These are phyloP conservation scores for Annulohypoxylon stygium DNA, from an alignment of 495 filamentous ascomycete species.

Conservation along the genomic window DNA sequence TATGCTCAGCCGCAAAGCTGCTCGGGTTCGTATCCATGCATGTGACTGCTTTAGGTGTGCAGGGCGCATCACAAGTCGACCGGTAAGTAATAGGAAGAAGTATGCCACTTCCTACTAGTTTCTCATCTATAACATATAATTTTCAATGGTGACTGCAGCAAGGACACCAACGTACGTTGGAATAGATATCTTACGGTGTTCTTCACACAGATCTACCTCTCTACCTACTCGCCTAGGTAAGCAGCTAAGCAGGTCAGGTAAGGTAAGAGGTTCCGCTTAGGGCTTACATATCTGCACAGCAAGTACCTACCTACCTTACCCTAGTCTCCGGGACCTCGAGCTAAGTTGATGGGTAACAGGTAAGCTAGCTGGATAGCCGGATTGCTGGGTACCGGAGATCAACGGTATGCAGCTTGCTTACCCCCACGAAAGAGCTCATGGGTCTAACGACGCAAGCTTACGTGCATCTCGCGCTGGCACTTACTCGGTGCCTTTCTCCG, in stretches of 20 bases:
- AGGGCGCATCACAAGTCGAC: too few relatives aligned
- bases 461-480: not conserved
- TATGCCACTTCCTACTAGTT: too few relatives aligned
- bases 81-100: not conserved
- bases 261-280: not conserved
- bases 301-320: not conserved
- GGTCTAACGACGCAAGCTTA: not conserved
- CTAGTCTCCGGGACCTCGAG: too few relatives aligned
- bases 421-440: constrained; percentile 3
- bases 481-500: not conserved
- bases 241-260: not conserved
- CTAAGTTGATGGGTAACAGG: too few relatives aligned
- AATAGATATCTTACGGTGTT: not conserved
- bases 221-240: not conserved
- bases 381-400: not conserved
- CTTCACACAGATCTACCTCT: too few relatives aligned
- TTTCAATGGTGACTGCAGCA: not conserved
- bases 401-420: not conserved
- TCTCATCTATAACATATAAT: not conserved
- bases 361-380: not conserved
- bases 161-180: not conserved
- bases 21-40: not conserved
- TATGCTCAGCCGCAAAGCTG: not conserved
- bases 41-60: not conserved
- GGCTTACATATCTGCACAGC: not conserved